Conservation (phyloP, 2,329 filamentous ascomycete genomes). For the Ascochyta rabiei region DNA sequence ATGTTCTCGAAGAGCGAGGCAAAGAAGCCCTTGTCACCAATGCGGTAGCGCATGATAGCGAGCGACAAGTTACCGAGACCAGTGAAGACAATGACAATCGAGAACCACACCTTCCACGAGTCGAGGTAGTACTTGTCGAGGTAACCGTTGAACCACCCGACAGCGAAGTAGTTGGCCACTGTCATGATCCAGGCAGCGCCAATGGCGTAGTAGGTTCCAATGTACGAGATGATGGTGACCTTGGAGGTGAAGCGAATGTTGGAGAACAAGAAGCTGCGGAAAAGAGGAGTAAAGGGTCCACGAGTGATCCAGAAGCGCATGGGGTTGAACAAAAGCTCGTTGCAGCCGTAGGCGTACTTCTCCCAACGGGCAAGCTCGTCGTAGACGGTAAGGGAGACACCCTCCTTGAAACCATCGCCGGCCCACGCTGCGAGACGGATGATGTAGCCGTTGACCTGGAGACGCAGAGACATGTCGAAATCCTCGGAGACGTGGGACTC, state of each 20-base stretch:
- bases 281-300: constrained; percentile 69
- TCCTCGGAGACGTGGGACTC: constrained; percentile 76
- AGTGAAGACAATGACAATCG: constrained; percentile 68
- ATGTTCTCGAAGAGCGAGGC: constrained; percentile 61
- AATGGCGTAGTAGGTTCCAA: constrained; percentile 73
- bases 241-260: constrained; percentile 69
- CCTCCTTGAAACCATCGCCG: constrained; percentile 72
- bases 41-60: constrained; percentile 66
- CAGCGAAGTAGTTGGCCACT: constrained; percentile 69
- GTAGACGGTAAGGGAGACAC: constrained; percentile 72
- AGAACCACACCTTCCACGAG: constrained; percentile 62
- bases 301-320: constrained; percentile 64
- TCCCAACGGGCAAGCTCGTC: constrained; percentile 66
- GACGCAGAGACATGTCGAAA: constrained; percentile 73
- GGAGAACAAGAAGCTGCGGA: constrained; percentile 63
- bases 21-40: constrained; percentile 60
- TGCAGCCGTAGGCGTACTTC: constrained; percentile 69
- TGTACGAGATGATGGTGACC: constrained; percentile 71
- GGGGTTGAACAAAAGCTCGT: constrained; percentile 72
- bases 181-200: constrained; percentile 69
- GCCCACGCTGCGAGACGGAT: constrained; percentile 72
- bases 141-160: constrained; percentile 74
- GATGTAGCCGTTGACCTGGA: constrained; percentile 70
- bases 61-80: constrained; percentile 64
- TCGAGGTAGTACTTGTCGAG: constrained; percentile 80